Evolutionary conservation across 306 rosid species (phyloP), one percentile per base, ranked within the genome.

Genomic region (Herpetospermum pedunculosum): DNA sequence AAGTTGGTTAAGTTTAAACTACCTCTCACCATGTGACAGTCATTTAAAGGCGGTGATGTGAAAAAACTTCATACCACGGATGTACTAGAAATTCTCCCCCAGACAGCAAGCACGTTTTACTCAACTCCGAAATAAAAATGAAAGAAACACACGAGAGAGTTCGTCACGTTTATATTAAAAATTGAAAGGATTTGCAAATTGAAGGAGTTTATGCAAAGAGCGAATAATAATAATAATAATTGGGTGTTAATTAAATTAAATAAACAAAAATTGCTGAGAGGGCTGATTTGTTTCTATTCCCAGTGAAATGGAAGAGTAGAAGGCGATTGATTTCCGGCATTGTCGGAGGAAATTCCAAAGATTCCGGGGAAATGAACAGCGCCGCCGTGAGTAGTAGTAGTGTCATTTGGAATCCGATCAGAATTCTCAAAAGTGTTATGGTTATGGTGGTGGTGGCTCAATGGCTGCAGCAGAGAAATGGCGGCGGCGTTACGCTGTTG

Each of bases 221-320:
- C n/a, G n/a, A 11, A 41, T 5, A 7, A 41, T 8, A 9, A 9
- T 2, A 41, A 41, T 8, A 11, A 41, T 6, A 6, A 48, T 48
- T 1, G 21, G 9, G 54, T 18, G 54, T 48, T n/a, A 8, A 18
- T 6, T 48, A 48, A 48, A 18, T 48, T 9, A n/a, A 48, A 15
- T 15, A 14, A 48, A 48, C 53, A 48, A 48, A 15, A 18, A 9
- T 46, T n/a, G 4, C 3, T 19, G 13, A 53, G 11, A 43, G 18
- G 2, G 48, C 11, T 43, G 19, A 10, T 11, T 37, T 18, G 13
- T 63, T 5, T 64, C 84, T 84, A 85, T 30, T 82, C 89, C 98
- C 98, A 93, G 26, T 80, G 92, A 70, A 91, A 93, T 15, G 97
- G 93, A 54, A 86, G 89, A 26, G 84, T 78, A 25, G 83, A 87